These are phyloP conservation scores for Alternaria ventricosa DNA, from an alignment of 2,329 filamentous ascomycete species.

Conservation along the genomic window DNA sequence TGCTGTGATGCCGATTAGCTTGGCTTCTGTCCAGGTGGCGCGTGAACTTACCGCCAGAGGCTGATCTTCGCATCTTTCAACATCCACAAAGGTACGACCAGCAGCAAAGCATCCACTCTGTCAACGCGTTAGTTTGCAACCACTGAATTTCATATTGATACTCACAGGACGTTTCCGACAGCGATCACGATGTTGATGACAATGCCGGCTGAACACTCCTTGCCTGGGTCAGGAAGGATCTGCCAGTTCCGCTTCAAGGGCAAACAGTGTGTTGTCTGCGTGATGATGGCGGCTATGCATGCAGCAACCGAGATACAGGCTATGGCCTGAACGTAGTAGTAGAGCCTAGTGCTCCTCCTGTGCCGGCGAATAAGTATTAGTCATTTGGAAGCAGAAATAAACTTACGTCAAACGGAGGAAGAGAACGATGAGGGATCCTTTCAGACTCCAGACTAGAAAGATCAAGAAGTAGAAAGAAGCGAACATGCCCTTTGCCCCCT, in stretches of 20 bases:
- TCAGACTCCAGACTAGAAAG: not conserved
- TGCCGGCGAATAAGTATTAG: not conserved
- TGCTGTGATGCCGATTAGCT: not conserved
- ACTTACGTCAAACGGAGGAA: not conserved
- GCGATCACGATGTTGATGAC: constrained; percentile 1
- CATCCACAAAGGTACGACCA: constrained; percentile 1
- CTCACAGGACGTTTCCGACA: constrained; percentile 1
- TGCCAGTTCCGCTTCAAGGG: not conserved
- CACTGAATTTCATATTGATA: accelerated
- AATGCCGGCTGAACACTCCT: not conserved
- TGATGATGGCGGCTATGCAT: not conserved
- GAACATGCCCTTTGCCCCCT: constrained; percentile 2
- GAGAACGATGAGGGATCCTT: not conserved
- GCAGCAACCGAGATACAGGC: not conserved
- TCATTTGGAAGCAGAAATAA: not conserved
- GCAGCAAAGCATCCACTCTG: not conserved
- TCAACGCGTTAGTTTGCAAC: not conserved
- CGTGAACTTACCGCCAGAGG: not conserved
- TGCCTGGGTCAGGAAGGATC: not conserved
- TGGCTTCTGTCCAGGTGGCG: not conserved
- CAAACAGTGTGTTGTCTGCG: constrained; percentile 1
- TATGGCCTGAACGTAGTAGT: not conserved
- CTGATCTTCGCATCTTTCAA: not conserved
- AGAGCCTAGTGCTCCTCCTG: not conserved
- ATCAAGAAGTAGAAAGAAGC: not conserved